Conservation (phyloP, 495 filamentous ascomycete species). For the Penicillium alfredii region DNA sequence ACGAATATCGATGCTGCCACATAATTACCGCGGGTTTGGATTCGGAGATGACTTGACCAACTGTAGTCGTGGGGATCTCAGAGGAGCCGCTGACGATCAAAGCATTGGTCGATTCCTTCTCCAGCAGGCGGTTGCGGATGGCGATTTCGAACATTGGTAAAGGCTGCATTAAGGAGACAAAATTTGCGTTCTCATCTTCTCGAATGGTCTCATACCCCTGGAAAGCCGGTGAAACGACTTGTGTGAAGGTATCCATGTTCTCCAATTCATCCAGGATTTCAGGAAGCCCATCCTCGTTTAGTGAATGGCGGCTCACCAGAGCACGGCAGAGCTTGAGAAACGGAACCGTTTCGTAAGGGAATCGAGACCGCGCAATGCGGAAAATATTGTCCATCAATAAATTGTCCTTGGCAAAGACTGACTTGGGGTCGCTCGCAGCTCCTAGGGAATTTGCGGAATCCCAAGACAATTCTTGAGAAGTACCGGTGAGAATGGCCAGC, state of each 20-base stretch:
- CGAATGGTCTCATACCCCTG: slow-evolving; percentile 64
- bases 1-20: slow-evolving; percentile 72
- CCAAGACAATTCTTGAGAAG: slow-evolving; percentile 22
- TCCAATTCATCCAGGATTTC: slow-evolving; percentile 51
- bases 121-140: slow-evolving; percentile 15
- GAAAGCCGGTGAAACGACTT: slow-evolving; percentile 59
- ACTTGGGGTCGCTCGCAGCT: slow-evolving; percentile 42
- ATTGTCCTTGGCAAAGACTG: slow-evolving; percentile 49
- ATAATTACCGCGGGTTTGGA: slow-evolving; percentile 57
- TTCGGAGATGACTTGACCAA: slow-evolving; percentile 65
- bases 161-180: slow-evolving; percentile 36
- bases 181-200: slow-evolving; percentile 79
- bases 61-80: slow-evolving; percentile 52
- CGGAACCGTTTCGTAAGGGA: slow-evolving; percentile 81
- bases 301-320: slow-evolving; percentile 34
- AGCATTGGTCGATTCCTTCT: slow-evolving; percentile 23
- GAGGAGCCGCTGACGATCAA: slow-evolving; percentile 37
- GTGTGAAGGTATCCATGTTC: slow-evolving; percentile 64
- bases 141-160: slow-evolving; percentile 35
- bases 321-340: slow-evolving; percentile 63
- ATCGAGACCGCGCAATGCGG: slow-evolving; percentile 60
- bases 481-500: slow-evolving; percentile 50
- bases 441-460: slow-evolving; percentile 27
- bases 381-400: slow-evolving; percentile 52
- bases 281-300: slow-evolving; percentile 46